These are phyloP conservation scores for Lipomyces spencermartinsiae DNA, from an alignment of 805 yeast genomes.

Conservation along the genomic window DNA sequence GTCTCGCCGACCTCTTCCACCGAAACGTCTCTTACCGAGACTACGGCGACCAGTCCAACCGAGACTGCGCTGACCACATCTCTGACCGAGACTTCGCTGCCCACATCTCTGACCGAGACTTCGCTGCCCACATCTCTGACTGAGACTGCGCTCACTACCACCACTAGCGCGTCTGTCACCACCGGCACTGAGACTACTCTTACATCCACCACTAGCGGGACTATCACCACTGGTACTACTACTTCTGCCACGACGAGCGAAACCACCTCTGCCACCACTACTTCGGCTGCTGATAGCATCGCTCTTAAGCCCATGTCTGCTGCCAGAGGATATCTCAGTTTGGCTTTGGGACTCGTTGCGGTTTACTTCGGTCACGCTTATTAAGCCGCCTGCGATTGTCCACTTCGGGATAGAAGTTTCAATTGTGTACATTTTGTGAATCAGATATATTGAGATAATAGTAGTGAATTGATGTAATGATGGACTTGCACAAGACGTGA, in stretches of 20 bases:
- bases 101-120: no score
- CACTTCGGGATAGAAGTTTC: not conserved
- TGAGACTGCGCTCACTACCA: no score
- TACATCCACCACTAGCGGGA: not conserved
- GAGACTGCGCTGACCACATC: no score
- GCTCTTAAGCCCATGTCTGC: conserved; percentile 8
- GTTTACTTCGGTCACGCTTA: conserved; percentile 9
- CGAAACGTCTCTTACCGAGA: not conserved
- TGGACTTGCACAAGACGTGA: not conserved
- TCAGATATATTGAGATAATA: not conserved
- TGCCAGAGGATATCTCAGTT: conserved; percentile 1
- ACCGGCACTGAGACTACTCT: not conserved
- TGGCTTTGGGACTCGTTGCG: conserved; percentile 9
- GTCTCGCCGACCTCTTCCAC: no score
- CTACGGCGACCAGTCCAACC: not conserved
- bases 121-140: no score
- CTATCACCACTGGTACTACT: not conserved
- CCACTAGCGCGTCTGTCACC: not conserved
- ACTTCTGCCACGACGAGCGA: not conserved
- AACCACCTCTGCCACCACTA: not conserved
- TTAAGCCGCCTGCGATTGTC: not conserved
- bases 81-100: no score
- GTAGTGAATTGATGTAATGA: not conserved
- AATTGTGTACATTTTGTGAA: not conserved
- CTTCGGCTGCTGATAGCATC: conserved; percentile 10